Evolutionary conservation across 2,329 filamentous ascomycete genomes (phyloP).

Genomic region (Hortaea werneckii): DNA sequence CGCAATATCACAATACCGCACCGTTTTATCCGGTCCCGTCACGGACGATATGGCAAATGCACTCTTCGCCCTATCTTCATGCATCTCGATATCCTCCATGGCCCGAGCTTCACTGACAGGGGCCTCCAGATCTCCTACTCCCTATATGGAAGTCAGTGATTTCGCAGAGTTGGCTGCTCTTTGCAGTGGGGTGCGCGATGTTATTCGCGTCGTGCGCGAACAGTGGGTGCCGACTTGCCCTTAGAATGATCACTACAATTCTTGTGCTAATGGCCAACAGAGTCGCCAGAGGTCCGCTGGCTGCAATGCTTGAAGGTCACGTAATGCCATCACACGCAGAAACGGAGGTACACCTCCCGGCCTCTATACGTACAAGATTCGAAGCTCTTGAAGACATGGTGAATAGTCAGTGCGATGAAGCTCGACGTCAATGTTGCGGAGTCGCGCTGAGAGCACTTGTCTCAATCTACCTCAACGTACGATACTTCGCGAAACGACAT

Average conservation of each 20-base stretch:
- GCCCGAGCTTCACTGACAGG: background rate
- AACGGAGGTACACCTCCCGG: slow-evolving; percentile 1
- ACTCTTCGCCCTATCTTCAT: background rate
- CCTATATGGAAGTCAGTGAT: slow-evolving; percentile 12
- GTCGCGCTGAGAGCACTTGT: slow-evolving; percentile 4
- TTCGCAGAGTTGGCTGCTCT: slow-evolving; percentile 14
- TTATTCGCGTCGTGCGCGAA: slow-evolving; percentile 5
- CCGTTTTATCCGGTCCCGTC: slow-evolving; percentile 10
- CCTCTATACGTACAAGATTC: slow-evolving; percentile 3
- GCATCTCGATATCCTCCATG: background rate
- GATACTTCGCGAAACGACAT: slow-evolving; percentile 1
- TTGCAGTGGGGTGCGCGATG: slow-evolving; percentile 12
- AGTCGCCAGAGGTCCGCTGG: background rate
- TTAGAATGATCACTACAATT: too few species aligned
- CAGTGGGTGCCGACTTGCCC: too few species aligned
- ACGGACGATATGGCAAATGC: slow-evolving; percentile 7
- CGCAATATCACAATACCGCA: slow-evolving; percentile 13
- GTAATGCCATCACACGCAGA: too few species aligned
- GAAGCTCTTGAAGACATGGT: slow-evolving; percentile 6
- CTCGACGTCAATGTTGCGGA: slow-evolving; percentile 1
- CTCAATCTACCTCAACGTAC: slow-evolving; percentile 4
- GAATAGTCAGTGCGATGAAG: background rate
- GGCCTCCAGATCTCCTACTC: slow-evolving; percentile 5
- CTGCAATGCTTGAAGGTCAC: slow-evolving; percentile 1
- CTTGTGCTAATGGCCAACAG: too few species aligned